Evolutionary conservation across 208 protist genomes (phyloP).

Genomic region (Crithidia expoeki): DNA sequence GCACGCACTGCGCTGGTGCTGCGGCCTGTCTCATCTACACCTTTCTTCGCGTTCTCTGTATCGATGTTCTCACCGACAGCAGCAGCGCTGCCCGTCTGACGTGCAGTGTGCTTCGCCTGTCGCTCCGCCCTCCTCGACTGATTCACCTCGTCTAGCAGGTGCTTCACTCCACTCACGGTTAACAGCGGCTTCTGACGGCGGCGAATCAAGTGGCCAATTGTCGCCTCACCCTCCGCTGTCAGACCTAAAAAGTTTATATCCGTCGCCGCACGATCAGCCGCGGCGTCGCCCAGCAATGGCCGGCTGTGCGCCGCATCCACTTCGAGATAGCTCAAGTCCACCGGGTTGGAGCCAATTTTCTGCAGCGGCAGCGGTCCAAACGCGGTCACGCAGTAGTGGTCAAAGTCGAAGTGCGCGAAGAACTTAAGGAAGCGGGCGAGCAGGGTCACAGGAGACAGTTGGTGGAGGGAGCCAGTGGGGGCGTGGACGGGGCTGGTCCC

Average conservation of each 20-base stretch:
- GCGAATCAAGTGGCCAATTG: slow-evolving; percentile 64
- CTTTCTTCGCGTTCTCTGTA: neutral
- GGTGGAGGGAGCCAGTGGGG: slow-evolving; percentile 6
- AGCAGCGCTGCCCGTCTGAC: slow-evolving; percentile 7
- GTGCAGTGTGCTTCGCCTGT: slow-evolving; percentile 26
- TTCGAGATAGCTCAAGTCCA: slow-evolving; percentile 70
- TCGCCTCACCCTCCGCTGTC: slow-evolving; percentile 64
- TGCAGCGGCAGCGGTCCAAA: slow-evolving; percentile 77
- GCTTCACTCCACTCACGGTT: slow-evolving; percentile 75
- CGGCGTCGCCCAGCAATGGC: slow-evolving; percentile 9
- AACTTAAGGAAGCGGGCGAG: slow-evolving; percentile 83
- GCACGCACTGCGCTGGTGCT: neutral
- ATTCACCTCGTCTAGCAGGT: slow-evolving; percentile 68
- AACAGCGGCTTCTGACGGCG: slow-evolving; percentile 65
- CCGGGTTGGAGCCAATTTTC: slow-evolving; percentile 47
- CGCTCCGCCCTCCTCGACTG: slow-evolving; percentile 40
- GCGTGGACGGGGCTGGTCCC: neutral
- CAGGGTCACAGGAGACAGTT: slow-evolving; percentile 57
- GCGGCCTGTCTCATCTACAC: neutral
- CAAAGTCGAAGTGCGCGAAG: slow-evolving; percentile 83
- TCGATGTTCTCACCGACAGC: neutral
- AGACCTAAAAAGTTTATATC: slow-evolving; percentile 62
- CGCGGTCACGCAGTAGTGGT: slow-evolving; percentile 75
- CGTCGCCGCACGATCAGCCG: slow-evolving; percentile 13
- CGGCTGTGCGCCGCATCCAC: slow-evolving; percentile 45